phyloP scores from a whole-genome alignment of 495 filamentous ascomycete species.

The Aspergillus haitiensis region DNA sequence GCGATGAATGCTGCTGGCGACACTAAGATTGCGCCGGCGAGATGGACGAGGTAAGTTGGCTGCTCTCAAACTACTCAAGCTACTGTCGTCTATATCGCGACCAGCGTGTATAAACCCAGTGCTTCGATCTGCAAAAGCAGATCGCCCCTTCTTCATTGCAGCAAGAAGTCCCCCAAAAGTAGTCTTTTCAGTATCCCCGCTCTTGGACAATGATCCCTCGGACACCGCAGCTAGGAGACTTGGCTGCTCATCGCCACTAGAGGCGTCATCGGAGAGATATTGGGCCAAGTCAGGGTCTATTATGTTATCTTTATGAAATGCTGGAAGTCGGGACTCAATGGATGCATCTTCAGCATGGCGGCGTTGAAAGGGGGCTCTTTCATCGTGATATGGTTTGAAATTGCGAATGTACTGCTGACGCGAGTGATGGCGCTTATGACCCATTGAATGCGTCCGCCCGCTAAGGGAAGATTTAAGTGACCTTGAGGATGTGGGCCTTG shows the following conservation, averaged over 20 bases:
- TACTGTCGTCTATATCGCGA: conserved; percentile 61
- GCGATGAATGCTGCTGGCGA: conserved; percentile 68
- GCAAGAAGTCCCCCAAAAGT: conserved; percentile 56
- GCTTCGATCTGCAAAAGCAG: conserved; percentile 69
- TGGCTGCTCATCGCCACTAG: conserved; percentile 88
- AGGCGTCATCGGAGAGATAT: conserved; percentile 92
- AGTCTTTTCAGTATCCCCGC: conserved; percentile 55
- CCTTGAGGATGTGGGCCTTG: conserved; percentile 83
- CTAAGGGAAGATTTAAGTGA: conserved; percentile 79
- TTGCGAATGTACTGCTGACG: conserved; percentile 72
- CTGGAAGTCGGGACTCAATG: conserved; percentile 68
- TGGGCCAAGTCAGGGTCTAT: conserved; percentile 95
- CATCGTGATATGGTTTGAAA: conserved; percentile 62
- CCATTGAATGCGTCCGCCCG: conserved; percentile 64
- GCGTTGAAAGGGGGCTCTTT: conserved; percentile 88
- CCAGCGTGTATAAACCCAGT: conserved; percentile 59
- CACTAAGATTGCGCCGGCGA: conserved; percentile 74
- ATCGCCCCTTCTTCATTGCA: conserved; percentile 70
- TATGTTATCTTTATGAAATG: conserved; percentile 96
- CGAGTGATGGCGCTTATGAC: conserved; percentile 81
- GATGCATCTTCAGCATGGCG: conserved; percentile 62
- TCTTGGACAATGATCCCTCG: conserved; percentile 48
- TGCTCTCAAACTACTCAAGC: conserved; percentile 58
- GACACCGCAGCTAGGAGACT: conserved; percentile 77
- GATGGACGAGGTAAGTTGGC: conserved; percentile 53